phyloP scores from a whole-genome alignment of 2,329 filamentous ascomycete genomes.

The Epichloe scottii region DNA sequence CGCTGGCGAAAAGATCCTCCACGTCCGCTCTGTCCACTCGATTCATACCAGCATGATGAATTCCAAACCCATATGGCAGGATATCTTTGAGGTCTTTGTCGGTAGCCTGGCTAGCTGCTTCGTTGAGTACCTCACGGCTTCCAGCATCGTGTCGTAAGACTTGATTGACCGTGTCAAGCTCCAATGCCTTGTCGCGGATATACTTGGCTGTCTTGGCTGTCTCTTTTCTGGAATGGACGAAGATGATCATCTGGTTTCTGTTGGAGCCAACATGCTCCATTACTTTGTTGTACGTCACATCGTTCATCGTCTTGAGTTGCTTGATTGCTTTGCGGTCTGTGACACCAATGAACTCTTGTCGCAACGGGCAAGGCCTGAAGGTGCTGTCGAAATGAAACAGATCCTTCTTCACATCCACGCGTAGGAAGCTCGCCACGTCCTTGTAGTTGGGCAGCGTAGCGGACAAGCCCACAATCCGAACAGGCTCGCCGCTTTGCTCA shows the following conservation, averaged over 20 bases:
- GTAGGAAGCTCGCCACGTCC: conserved; percentile 90
- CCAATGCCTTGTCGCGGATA: conserved; percentile 92
- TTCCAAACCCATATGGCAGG: conserved; percentile 91
- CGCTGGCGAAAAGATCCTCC: conserved; percentile 85
- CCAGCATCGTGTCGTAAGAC: conserved; percentile 88
- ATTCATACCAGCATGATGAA: conserved; percentile 96
- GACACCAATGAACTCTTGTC: conserved; percentile 94
- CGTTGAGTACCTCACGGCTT: conserved; percentile 74
- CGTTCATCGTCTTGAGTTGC: conserved; percentile 98
- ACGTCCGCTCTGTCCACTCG: conserved; percentile 90
- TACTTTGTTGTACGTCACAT: conserved; percentile 95
- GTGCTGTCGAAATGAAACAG: conserved; percentile 95
- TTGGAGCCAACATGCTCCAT: conserved; percentile 89
- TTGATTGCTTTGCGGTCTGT: conserved; percentile 98
- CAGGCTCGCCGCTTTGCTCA: conserved; percentile 87
- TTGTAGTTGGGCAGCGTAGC: conserved; percentile 93
- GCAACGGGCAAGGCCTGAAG: conserved; percentile 83
- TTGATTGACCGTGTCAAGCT: conserved; percentile 92
- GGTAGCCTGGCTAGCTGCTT: conserved; percentile 70
- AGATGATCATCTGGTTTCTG: conserved; percentile 96
- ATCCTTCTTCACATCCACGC: conserved; percentile 73
- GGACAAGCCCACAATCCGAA: conserved; percentile 83
- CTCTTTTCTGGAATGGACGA: conserved; percentile 96
- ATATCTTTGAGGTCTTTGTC: conserved; percentile 88
- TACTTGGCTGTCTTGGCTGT: conserved; percentile 96